Base-by-base conservation (phyloP, 345 rosid species). In the Turritis glabra region DNA sequence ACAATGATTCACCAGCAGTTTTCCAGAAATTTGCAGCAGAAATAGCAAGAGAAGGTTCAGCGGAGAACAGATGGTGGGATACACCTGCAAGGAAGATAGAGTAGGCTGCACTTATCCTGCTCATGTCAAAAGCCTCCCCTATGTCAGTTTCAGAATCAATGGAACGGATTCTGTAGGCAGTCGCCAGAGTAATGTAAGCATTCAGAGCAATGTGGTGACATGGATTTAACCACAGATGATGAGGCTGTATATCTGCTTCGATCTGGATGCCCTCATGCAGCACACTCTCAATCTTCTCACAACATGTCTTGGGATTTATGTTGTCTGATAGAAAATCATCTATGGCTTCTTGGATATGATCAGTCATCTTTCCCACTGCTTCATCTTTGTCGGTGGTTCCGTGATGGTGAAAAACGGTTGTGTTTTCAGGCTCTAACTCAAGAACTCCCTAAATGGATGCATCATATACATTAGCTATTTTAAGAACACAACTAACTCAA, bases 1-100 rank as follows among this genome's bases (percentile, higher is more conserved):
- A 22, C 19, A 93, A 80, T 10, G 85, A 85, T 55, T 93, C 94
- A 17, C 97, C 94, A 12, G 93, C 94, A 64, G 44, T 78, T 53
- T 44, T 73, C 96, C 94, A 91, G 83, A 83, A 85, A 66, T 71
- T 85, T 33, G 89, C 88, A 8, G 85, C 84, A 37, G 82, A 82
- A 1, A 77, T 81, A 76, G 83, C 84, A 44, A 91, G 69, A 38
- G 94, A 89, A 52, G 89, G 43, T 67, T 93, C 96, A 35, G 56
- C 69, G 8, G 56, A 19, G 47, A 85, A 78, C 29, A 91, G 81
- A 75, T 77, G 83, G 79, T 87, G 75, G 44, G 86, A 81, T 38
- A 81, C 84, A 64, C 85, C 63, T 2, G 96, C 97, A 69, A 91
- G 89, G 72, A 91, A 82, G 37, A 93, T 67, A 33, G 90, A 85